phyloP scores from a whole-genome alignment of 148 eudicot genomes.

The Chenopodium quinoa region DNA sequence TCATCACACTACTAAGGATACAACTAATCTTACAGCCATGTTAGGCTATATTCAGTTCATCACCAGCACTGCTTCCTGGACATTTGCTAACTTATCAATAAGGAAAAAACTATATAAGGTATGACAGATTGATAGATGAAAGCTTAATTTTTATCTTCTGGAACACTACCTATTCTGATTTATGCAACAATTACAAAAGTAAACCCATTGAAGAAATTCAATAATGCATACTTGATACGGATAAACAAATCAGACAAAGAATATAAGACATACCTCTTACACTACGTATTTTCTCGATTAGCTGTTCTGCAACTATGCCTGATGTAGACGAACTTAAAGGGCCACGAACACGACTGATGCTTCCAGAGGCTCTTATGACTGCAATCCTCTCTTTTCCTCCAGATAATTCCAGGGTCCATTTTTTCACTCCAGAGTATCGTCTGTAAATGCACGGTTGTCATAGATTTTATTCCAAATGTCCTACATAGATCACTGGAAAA shows the following conservation, averaged over 20 bases:
- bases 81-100: not conserved
- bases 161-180: not conserved
- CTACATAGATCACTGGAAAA: not conserved
- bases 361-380: constrained; percentile 89
- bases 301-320: constrained; percentile 67
- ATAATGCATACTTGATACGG: not conserved
- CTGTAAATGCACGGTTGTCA: constrained; percentile 35
- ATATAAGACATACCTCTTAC: constrained; percentile 58
- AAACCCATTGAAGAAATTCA: not conserved
- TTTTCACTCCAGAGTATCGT: constrained; percentile 68
- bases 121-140: not conserved
- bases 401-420: constrained; percentile 84
- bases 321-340: constrained; percentile 55
- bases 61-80: not conserved
- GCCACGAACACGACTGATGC: constrained; percentile 72
- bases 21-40: not conserved
- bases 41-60: not conserved
- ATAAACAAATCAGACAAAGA: not conserved
- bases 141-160: not conserved
- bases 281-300: constrained; percentile 76
- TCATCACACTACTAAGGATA: not conserved
- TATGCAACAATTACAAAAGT: not conserved
- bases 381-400: constrained; percentile 82
- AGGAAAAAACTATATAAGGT: not conserved
- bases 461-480: not conserved